Percentiles rank a stretch among this genome's conserved stretches.
phyloP scores from a whole-genome alignment of 208 protist species.

The Trypanosoma brucei region DNA sequence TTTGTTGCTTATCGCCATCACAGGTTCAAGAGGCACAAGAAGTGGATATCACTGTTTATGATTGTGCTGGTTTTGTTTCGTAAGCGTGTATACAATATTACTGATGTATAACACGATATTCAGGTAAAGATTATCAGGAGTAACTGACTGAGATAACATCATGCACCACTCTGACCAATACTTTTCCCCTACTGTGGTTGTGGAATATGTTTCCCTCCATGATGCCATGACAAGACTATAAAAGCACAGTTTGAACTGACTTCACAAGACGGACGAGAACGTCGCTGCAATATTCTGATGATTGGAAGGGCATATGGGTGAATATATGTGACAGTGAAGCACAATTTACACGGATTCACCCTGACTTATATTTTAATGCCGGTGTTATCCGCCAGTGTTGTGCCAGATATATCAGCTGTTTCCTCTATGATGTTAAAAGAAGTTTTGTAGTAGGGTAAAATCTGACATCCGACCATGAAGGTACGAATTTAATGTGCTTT shows the following conservation, averaged over 20 bases:
- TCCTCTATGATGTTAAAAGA: slow-evolving; percentile 10
- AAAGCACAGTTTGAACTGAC: slow-evolving; percentile 24
- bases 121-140: slow-evolving; percentile 20
- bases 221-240: slow-evolving; percentile 6
- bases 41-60: neutral
- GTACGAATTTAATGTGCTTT: slow-evolving; percentile 4
- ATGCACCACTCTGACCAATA: slow-evolving; percentile 27
- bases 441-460: slow-evolving; percentile 56
- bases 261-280: slow-evolving; percentile 12
- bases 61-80: too few species aligned
- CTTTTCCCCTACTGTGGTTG: neutral
- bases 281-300: slow-evolving; percentile 5
- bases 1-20: slow-evolving; percentile 1
- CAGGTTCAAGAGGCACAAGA: slow-evolving; percentile 23
- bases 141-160: slow-evolving; percentile 29
- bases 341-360: slow-evolving; percentile 22
- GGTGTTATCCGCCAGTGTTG: slow-evolving; percentile 22
- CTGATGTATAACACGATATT: slow-evolving; percentile 30
- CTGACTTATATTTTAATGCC: slow-evolving; percentile 2
- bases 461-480: slow-evolving; percentile 31
- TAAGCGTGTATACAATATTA: neutral
- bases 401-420: slow-evolving; percentile 4
- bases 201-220: neutral
- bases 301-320: neutral
- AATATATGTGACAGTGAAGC: neutral